Base-by-base conservation (phyloP, 169 alveolate genomes). In the Plasmodium gonderi region DNA sequence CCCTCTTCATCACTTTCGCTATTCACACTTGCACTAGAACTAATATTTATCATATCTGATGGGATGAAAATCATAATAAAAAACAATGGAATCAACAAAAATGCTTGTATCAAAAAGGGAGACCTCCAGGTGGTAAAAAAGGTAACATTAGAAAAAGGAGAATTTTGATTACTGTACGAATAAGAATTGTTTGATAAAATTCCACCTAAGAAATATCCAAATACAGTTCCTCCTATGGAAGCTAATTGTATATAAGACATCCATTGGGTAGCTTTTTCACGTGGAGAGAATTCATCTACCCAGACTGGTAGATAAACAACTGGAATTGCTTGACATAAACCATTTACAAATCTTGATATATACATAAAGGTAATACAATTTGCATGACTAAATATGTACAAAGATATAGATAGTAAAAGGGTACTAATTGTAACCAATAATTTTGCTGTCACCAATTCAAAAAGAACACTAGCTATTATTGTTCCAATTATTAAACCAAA, bases 281-380 rank as follows among this genome's bases (percentile, higher is more conserved):
- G 91, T 1, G 99, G 99, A 6, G 99, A 97, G 76, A 97, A 98
- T 67, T 95, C 97, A 91, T 98, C 98, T 23, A 98, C 98, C 99
- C 99, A 98, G 2, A 98, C 99, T 0, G 99, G 99, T 7, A 96
- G 95, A 79, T 98, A 98, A 6, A 98, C 98, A 11, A 97, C 98
- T 60, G 97, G 96, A 68, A 98, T 96, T 0, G 99, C 98, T 94
- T 98, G 98, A 0, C 98, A 95, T 26, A 97, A 94, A 17, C 99
- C 99, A 74, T 97, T 93, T 49, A 96, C 82, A 83, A 98, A 97
- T 75, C 99, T 95, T 80, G 95, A 91, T 26, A 94, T 20, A 90
- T 96, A 98, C 91, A 98, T 95, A 81, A 96, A 68, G 6, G 77
- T 79, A 60, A 95, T 91, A 76, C 94, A 91, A 69, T 85, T 68